Evolutionary conservation across 1,284 basidiomycete genomes (phyloP).

Genomic region (Puccinia triticina): DNA sequence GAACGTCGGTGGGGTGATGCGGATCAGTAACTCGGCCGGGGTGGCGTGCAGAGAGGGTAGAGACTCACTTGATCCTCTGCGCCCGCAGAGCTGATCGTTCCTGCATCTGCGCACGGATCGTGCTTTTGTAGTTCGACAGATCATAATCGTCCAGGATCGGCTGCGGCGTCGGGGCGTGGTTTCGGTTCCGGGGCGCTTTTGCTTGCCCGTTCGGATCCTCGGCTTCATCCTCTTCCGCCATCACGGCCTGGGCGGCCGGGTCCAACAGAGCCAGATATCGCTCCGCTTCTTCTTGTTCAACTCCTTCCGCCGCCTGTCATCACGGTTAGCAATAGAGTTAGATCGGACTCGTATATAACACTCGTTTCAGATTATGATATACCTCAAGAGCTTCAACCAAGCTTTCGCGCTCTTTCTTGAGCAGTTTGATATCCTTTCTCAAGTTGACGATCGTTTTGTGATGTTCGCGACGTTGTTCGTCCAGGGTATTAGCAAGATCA

Average conservation of each 20-base stretch:
- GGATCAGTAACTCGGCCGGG: background rate
- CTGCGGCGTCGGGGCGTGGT: background rate
- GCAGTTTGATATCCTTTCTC: constrained; percentile 34
- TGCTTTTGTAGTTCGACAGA: constrained; percentile 10
- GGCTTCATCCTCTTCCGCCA: constrained; percentile 16
- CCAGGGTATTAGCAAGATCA: constrained; percentile 43
- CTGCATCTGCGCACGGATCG: constrained; percentile 40
- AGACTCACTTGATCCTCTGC: constrained; percentile 44
- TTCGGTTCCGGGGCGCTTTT: background rate
- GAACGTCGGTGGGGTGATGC: background rate
- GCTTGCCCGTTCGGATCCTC: background rate
- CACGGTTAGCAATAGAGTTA: background rate
- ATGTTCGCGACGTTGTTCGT: constrained; percentile 36
- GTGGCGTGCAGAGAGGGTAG: background rate
- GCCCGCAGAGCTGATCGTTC: constrained; percentile 43
- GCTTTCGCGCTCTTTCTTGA: constrained; percentile 49
- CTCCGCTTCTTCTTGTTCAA: constrained; percentile 46
- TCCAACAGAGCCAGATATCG: constrained; percentile 44
- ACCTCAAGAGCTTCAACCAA: constrained; percentile 47
- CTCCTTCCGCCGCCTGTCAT: constrained; percentile 41
- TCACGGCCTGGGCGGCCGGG: constrained; percentile 27
- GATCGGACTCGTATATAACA: background rate
- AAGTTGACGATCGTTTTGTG: constrained; percentile 15
- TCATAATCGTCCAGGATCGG: constrained; percentile 37
- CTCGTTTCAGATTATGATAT: background rate